These are phyloP conservation scores for Pseudocercospora eumusae DNA, from an alignment of 2,329 filamentous ascomycete genomes.

Conservation along the genomic window DNA sequence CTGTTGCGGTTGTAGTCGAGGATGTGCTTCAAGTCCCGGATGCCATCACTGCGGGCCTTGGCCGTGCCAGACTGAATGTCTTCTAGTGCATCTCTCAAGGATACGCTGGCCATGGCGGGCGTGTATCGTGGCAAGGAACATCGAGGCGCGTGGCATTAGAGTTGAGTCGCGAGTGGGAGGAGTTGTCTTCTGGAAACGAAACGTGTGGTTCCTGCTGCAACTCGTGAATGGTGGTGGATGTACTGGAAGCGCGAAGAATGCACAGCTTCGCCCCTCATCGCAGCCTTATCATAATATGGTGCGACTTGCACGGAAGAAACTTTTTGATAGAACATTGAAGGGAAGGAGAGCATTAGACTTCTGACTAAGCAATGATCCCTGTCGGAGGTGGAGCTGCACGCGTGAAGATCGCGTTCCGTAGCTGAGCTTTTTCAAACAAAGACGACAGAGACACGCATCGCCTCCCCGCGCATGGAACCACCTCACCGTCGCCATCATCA, in stretches of 20 bases:
- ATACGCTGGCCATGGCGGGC: conserved; percentile 2
- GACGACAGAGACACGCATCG: not conserved
- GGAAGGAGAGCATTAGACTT: not conserved
- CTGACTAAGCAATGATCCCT: not conserved
- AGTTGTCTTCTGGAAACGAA: not conserved
- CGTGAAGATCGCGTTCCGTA: conserved; percentile 2
- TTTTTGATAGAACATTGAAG: not conserved
- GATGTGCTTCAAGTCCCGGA: conserved; percentile 59
- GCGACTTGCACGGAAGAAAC: not conserved
- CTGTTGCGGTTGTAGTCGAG: conserved; percentile 55
- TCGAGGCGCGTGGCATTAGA: conserved; percentile 4
- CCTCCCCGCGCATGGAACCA: not conserved
- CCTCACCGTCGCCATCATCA: not conserved
- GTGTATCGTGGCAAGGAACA: not conserved
- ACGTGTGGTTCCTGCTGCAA: not conserved
- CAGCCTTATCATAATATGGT: not conserved
- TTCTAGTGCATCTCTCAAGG: conserved; percentile 29
- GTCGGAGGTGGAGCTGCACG: not conserved
- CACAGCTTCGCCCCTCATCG: not conserved
- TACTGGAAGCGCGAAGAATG: not conserved
- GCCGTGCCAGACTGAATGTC: conserved; percentile 47
- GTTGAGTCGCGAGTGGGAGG: not conserved
- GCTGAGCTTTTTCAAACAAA: conserved; percentile 3
- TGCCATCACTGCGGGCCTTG: conserved; percentile 53
- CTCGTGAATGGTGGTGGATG: not conserved